Evolutionary conservation across 805 yeast species (phyloP).

Genomic region (Nakazawaea wyomingensis): DNA sequence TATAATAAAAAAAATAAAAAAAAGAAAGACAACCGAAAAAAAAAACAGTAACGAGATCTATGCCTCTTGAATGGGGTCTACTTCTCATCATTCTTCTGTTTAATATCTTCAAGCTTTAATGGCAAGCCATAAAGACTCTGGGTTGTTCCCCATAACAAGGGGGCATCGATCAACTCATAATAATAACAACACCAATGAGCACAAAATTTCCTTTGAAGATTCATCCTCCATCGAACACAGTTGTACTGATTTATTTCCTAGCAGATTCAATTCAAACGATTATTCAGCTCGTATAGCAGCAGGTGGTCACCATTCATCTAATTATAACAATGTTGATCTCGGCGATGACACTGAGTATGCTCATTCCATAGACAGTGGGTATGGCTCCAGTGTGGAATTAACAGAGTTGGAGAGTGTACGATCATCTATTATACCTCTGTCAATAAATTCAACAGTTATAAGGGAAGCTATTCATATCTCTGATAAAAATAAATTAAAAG

Average conservation of each 20-base stretch:
- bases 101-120: neutral
- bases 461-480: neutral
- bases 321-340: neutral
- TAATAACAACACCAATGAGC: neutral
- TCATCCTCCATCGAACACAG: neutral
- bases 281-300: neutral
- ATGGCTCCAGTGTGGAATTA: neutral
- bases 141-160: neutral
- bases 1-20: no score
- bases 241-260: slow-evolving; percentile 4
- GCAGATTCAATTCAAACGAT: neutral
- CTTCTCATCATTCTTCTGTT: no score
- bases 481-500: slow-evolving; percentile 8
- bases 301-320: neutral
- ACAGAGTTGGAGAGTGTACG: neutral
- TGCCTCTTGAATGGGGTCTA: no score
- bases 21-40: no score
- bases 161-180: neutral
- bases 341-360: neutral
- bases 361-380: neutral
- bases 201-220: no score
- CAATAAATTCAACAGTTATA: slow-evolving; percentile 2
- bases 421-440: slow-evolving; percentile 5
- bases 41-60: no score
- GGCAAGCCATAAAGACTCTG: neutral